These are phyloP conservation scores for Aspergillus sp. DNA, from an alignment of 2,329 filamentous ascomycete genomes.

Conservation along the genomic window DNA sequence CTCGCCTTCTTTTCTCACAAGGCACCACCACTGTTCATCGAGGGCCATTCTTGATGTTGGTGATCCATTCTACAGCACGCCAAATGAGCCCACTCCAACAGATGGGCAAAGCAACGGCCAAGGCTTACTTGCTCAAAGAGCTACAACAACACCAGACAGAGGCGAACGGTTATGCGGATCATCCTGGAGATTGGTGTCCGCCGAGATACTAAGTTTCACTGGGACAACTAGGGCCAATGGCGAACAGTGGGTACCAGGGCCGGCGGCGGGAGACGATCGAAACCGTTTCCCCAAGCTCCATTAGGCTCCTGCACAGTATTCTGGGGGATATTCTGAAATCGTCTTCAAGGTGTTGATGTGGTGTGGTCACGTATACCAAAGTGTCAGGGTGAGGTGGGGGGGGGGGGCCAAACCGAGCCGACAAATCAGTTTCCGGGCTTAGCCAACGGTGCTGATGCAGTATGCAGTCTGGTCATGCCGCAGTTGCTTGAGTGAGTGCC, in stretches of 20 bases:
- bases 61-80: conserved; percentile 16
- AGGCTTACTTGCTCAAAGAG: conserved; percentile 5
- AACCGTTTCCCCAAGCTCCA: conserved; percentile 10
- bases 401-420: no score
- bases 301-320: conserved; percentile 14
- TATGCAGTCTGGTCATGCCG: no score
- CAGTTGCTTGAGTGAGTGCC: no score
- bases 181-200: conserved; percentile 11
- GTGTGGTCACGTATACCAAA: conserved; percentile 13
- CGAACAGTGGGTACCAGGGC: conserved; percentile 6
- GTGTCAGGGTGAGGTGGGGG: no score
- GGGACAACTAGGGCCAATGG: conserved; percentile 5
- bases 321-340: conserved; percentile 16
- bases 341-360: conserved; percentile 11
- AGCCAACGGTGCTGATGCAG: no score
- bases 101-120: conserved; percentile 6
- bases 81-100: conserved; percentile 10
- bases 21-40: conserved; percentile 2
- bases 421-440: no score
- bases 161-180: conserved; percentile 20
- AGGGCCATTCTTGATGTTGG: conserved; percentile 10
- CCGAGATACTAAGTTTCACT: conserved; percentile 5
- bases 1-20: conserved; percentile 4
- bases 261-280: conserved; percentile 8
- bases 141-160: conserved; percentile 11